These are phyloP conservation scores for Datura wrightii DNA, from an alignment of 257 asterid species.

Conservation along the genomic window DNA sequence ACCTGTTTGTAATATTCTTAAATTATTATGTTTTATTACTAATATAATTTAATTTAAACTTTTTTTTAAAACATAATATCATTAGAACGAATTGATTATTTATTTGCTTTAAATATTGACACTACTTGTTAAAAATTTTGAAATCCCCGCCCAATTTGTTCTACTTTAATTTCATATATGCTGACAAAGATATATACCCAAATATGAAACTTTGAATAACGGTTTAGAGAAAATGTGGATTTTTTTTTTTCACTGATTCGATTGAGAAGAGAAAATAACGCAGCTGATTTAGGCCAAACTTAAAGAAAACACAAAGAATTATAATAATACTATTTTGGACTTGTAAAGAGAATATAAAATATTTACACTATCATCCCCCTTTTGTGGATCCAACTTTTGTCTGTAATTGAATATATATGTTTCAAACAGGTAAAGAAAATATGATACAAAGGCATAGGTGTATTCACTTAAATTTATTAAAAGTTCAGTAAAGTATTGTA, in stretches of 20 bases:
- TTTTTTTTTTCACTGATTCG: neutral
- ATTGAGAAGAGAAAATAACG: slow-evolving; percentile 3
- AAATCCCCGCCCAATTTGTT: too few relatives aligned
- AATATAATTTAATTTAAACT: neutral
- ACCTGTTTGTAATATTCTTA: neutral
- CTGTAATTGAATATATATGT: too few relatives aligned
- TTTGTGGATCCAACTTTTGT: neutral
- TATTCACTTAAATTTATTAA: too few relatives aligned
- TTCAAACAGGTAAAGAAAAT: too few relatives aligned
- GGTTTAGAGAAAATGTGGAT: neutral
- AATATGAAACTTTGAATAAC: neutral
- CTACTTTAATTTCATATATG: neutral
- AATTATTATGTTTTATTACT: neutral
- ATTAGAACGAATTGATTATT: neutral
- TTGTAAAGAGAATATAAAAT: neutral
- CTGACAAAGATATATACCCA: neutral
- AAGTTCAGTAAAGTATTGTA: too few relatives aligned
- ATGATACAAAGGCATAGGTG: too few relatives aligned
- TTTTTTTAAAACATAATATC: neutral
- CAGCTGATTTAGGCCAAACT: slow-evolving; percentile 14
- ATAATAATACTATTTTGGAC: neutral
- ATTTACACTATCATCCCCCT: neutral
- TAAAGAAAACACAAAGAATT: neutral
- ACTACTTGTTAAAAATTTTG: neutral
- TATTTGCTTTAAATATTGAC: neutral